Evolutionary conservation across 176 grass and related monocot genomes (phyloP), one percentile per base, ranked within the genome.

Genomic region (Ensete glaucum): DNA sequence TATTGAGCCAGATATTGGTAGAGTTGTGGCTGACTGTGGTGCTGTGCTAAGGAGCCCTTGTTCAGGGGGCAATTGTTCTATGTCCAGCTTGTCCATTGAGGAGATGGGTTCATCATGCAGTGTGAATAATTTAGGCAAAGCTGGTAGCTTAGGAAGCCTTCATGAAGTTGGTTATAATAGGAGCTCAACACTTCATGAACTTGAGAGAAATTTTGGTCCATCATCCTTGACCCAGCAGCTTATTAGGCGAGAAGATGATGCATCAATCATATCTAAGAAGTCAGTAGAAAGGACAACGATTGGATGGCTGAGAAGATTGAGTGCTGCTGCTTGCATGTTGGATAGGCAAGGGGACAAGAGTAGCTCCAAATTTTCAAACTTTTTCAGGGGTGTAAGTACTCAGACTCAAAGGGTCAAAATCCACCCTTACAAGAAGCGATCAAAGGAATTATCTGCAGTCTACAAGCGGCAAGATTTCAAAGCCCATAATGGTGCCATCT

Each of bases 381-480:
- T 65, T 34, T 72, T 55, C 19, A 52, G 26, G 23, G 72, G 80
- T 21, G 79, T 73, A 23, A 67, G 83, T 73, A 75, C 54, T 62
- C 80, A 55, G 48, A 52, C 80, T 50, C 53, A 80, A 22, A 84
- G 81, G 80, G 81, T 96, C 71, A 96, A 87, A 83, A 85, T 85
- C 9, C 84, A 79, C 63, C 83, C 72, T 9, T 50, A 87, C 75
- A 96, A 78, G 85, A 92, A 89, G 76, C 71, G 80, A 74, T 85
- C 75, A 52, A 92, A 87, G 78, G 92, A 96, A 64, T 77, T 96
- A 64, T 96, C 92, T 9, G 89, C 87, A 1, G 75, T 92, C 75
- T 89, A 89, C 85, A 96, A 71, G 82, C 83, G 87, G 11, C 85
- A 92, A 64, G 83, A 88, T 59, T 82, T 96, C 85, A 96, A 84